A percentile compares a stretch with the other conserved stretches of the same genome.
phyloP scores from a whole-genome alignment of 352 stramenopile genomes.

The Phytophthora citricola region DNA sequence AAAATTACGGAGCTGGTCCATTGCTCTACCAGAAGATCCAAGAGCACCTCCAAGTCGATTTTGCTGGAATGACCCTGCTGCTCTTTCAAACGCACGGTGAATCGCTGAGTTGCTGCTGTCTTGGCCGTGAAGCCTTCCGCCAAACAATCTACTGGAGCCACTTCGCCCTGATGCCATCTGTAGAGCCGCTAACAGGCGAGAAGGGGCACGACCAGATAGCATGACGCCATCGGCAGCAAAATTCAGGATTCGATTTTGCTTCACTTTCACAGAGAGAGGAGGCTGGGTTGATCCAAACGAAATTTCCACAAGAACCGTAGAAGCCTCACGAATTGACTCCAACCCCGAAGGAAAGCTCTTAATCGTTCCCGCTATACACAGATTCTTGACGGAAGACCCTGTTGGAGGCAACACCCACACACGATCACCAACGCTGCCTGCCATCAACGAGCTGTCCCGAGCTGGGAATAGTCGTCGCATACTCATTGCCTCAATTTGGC shows the following conservation, averaged over 20 bases:
- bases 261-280: slow-evolving; percentile 54
- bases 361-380: slow-evolving; percentile 67
- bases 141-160: slow-evolving; percentile 34
- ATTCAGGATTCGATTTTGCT: slow-evolving; percentile 69
- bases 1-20: slow-evolving; percentile 67
- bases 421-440: slow-evolving; percentile 62
- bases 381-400: slow-evolving; percentile 34
- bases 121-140: slow-evolving; percentile 18
- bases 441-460: slow-evolving; percentile 60
- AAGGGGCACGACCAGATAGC: slow-evolving; percentile 39
- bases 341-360: slow-evolving; percentile 66
- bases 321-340: slow-evolving; percentile 53
- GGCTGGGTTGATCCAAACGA: slow-evolving; percentile 48
- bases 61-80: slow-evolving; percentile 46
- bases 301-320: slow-evolving; percentile 60
- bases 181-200: slow-evolving; percentile 65
- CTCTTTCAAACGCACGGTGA: slow-evolving; percentile 54
- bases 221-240: slow-evolving; percentile 40
- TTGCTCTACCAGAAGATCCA: slow-evolving; percentile 34
- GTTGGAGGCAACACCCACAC: slow-evolving; percentile 67
- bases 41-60: slow-evolving; percentile 22
- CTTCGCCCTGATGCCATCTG: slow-evolving; percentile 47
- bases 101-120: slow-evolving; percentile 34
- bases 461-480: slow-evolving; percentile 71
- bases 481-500: slow-evolving; percentile 74